phyloP scores from a whole-genome alignment of 1,284 basidiomycete genomes.

The Chondrostereum purpureum region DNA sequence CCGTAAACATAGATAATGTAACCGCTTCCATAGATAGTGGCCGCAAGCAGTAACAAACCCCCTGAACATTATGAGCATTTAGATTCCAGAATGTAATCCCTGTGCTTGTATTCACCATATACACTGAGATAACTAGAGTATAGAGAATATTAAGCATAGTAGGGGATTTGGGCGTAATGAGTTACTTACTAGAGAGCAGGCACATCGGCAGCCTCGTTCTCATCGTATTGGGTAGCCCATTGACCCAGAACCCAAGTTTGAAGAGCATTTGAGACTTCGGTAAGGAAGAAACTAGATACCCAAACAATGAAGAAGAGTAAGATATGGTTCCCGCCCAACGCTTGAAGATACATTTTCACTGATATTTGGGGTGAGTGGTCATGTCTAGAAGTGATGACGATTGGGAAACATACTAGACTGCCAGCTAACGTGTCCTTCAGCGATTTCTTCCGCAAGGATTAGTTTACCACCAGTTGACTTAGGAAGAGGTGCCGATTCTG shows the following conservation, averaged over 20 bases:
- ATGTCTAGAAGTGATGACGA: conserved; percentile 12
- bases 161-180: neutral
- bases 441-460: conserved; percentile 54
- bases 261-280: conserved; percentile 27
- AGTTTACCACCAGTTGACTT: conserved; percentile 34
- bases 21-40: conserved; percentile 4
- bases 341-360: conserved; percentile 24
- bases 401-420: conserved; percentile 29
- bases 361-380: conserved; percentile 9
- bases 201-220: conserved; percentile 27
- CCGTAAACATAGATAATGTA: conserved; percentile 19
- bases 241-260: conserved; percentile 55
- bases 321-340: conserved; percentile 19
- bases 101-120: conserved; percentile 30
- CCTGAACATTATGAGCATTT: neutral
- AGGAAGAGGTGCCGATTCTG: conserved; percentile 19
- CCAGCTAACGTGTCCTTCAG: conserved; percentile 49
- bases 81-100: neutral
- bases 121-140: conserved; percentile 37
- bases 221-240: conserved; percentile 48
- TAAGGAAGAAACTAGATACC: conserved; percentile 22
- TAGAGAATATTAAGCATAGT: no score
- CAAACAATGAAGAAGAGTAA: conserved; percentile 19
- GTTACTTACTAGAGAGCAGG: conserved; percentile 31
- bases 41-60: conserved; percentile 2